Evolutionary conservation across 768 basidiomycete species (phyloP), one percentile per base, ranked within the genome.

Genomic region (Kwoniella botswanensis): DNA sequence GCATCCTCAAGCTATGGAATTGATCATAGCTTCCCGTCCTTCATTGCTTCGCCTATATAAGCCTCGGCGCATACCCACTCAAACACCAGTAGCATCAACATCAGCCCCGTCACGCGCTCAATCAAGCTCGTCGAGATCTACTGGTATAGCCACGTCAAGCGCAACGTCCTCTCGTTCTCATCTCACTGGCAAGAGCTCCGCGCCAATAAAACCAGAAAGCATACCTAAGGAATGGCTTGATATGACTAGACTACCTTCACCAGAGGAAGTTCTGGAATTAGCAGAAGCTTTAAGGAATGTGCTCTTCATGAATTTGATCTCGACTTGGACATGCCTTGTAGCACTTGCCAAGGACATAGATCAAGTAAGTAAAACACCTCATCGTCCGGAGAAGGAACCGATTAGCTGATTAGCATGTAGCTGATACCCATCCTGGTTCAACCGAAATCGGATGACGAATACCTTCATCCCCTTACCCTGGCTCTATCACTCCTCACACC

Each of bases 311-410:
- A 61, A 35, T 35, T 35, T 70, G 54, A 63, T 74, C 17, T 22
- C 53, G 12, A 54, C 75, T n/a, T 79, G 75, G 78, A 73, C 68
- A 13, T 58, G 46, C 18, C 24, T 76, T 13, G 35, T 76, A 3
- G 64, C 46, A 15, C 43, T 72, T 5, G 22, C 29, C 42, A 24
- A 63, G 17, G 61, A 59, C 21, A 2, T n/a, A 12, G 61, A 42
- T 21, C 35, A 66, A 26, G 70, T 71, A 53, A 66, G 70, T 43
- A 29, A 29, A 26, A 9, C 41, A 10, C 29, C 22, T 17, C 44
- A 46, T 17, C 29, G 10, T 21, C 35, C 3, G 35, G 4, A 35
- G 35, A 35, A 35, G 35, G 35, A 52, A 18, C 6, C 29, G 17
- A 52, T 12, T 18, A 24, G 59, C 60, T 59, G n/a, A 67, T 42